These are phyloP conservation scores for Lantana camara DNA, from an alignment of 257 asterid species.

Conservation along the genomic window DNA sequence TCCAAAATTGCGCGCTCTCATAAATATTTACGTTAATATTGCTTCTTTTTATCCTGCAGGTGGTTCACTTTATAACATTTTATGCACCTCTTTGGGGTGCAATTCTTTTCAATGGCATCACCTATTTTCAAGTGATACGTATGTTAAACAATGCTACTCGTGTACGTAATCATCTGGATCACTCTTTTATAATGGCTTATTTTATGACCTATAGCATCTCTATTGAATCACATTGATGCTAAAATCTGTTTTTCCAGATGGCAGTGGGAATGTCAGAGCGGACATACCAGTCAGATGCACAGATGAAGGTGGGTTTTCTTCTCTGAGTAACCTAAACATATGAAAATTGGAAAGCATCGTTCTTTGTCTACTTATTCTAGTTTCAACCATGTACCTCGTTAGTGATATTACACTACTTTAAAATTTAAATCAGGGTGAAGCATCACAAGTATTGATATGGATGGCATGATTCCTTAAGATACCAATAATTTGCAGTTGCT, in stretches of 20 bases:
- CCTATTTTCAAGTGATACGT: constrained; percentile 98
- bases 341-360: constrained; percentile 6
- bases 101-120: constrained; percentile 91
- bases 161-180: constrained; percentile 53
- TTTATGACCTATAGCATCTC: too few species aligned
- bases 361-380: not conserved
- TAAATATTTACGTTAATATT: constrained; percentile 18
- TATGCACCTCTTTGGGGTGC: constrained; percentile 99
- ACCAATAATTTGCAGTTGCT: not conserved
- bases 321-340: constrained; percentile 10
- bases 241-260: constrained; percentile 66
- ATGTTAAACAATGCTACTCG: constrained; percentile 98
- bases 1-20: not conserved
- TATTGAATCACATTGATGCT: constrained; percentile 24
- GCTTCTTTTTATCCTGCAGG: constrained; percentile 54
- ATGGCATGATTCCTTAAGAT: not conserved
- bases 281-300: constrained; percentile 64
- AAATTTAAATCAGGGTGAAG: constrained; percentile 17
- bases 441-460: constrained; percentile 14
- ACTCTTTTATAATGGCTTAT: too few species aligned
- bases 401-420: not conserved
- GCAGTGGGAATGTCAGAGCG: constrained; percentile 95
- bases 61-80: constrained; percentile 82
- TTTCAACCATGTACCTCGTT: constrained; percentile 7
- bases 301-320: constrained; percentile 60